Conservation (phyloP, 768 basidiomycete genomes). For the Tricholoma flavovirens region DNA sequence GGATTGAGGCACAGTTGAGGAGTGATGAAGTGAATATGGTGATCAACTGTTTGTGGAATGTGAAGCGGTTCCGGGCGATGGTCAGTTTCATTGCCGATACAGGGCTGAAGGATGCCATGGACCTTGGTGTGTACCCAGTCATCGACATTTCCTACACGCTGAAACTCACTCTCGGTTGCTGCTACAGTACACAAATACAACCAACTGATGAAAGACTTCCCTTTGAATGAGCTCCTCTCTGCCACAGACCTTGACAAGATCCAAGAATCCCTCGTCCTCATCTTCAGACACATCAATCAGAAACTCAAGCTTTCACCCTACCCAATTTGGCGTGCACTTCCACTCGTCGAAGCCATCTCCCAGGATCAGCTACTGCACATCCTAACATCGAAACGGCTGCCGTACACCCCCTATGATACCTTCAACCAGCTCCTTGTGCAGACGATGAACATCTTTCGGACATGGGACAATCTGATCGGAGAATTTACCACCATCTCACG, state of each 20-base stretch:
- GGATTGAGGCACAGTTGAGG: slow-evolving; percentile 84
- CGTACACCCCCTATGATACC: too few relatives aligned
- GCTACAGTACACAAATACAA: slow-evolving; percentile 91
- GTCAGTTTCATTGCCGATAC: slow-evolving; percentile 98
- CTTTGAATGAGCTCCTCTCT: slow-evolving; percentile 93
- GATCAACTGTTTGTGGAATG: slow-evolving; percentile 90
- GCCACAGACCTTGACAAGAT: slow-evolving; percentile 96
- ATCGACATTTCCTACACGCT: background rate
- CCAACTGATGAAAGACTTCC: slow-evolving; percentile 97
- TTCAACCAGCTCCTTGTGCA: too few relatives aligned
- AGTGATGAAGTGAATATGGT: slow-evolving; percentile 91
- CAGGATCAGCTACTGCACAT: slow-evolving; percentile 80
- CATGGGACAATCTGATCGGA: too few relatives aligned
- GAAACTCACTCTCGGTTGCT: background rate
- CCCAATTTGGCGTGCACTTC: slow-evolving; percentile 90
- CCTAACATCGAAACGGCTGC: background rate
- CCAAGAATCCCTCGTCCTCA: slow-evolving; percentile 78
- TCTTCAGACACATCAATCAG: slow-evolving; percentile 92
- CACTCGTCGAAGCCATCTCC: slow-evolving; percentile 96
- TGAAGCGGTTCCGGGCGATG: slow-evolving; percentile 94
- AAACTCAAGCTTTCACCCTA: slow-evolving; percentile 95
- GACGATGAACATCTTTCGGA: too few relatives aligned
- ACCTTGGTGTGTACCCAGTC: slow-evolving; percentile 52
- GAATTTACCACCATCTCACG: too few relatives aligned
- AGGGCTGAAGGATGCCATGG: slow-evolving; percentile 89